Base-by-base conservation (phyloP, 2,329 filamentous ascomycete genomes). In the Verticillium zaregamsianum region DNA sequence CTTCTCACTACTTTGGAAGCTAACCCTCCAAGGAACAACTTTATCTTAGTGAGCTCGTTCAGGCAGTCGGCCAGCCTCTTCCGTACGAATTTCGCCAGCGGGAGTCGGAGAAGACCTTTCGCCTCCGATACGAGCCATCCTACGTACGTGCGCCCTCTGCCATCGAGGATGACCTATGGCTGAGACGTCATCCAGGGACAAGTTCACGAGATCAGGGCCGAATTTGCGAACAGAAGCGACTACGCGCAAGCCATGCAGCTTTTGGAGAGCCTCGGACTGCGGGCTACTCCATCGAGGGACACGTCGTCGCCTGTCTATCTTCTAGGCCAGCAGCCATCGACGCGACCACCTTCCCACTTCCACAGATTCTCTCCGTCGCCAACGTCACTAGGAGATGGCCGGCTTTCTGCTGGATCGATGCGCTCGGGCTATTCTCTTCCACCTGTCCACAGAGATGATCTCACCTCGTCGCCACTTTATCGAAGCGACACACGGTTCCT, bases 61-160 rank as follows among this genome's bases (percentile, higher is more conserved):
- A 56, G 17, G 40, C 59, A 11, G 28, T 45, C 20, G 40, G 58
- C 15, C 58, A 55, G 9, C 58, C 40, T 12, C 23, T 59, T 14
- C 40, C 45, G 5, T 59, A 59, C 45, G 40, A 59, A 20, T 7
- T 59, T 32, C 31, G 23, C 12, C 58, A 54, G 17, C 58, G 58
- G 14, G 58, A 59, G 28, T 11, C 32, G 20, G 45, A 25, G 31
- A 54, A 59, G 17, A 31, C 58, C 11, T 33, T 59, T 12, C 58
- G 58, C 12, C 58, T 59, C 3, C 40, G 58, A 37, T 59, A 59
- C 25, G 58, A 59, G 40, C 58, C 45, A 9, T 54, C 57, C 11
- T 28, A 14, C 17, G 57, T 59, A 12, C 8, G 45, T 49, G n/a
- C n/a, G 9, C 45, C 9, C 17, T 23, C 45, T 5, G 15, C 11